Percentiles rank a stretch among this genome's conserved stretches.
phyloP scores from a whole-genome alignment of 768 basidiomycete genomes.

The Lentinula aciculospora region DNA sequence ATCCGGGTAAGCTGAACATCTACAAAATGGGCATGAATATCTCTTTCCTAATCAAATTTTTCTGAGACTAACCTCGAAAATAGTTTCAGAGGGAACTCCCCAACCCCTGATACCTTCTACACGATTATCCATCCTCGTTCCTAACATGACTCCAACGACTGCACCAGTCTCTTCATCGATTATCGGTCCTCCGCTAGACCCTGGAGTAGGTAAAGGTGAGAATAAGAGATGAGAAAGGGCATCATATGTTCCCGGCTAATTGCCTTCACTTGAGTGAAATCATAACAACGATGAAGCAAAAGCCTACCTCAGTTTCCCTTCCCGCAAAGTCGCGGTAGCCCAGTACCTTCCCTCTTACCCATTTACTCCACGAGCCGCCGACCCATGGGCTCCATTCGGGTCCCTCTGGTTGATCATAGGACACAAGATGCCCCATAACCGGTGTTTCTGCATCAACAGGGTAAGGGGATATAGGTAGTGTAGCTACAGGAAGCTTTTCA shows the following conservation, averaged over 20 bases:
- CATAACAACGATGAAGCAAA: neutral
- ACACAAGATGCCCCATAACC: constrained; percentile 51
- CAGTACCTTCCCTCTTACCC: constrained; percentile 43
- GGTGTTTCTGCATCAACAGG: constrained; percentile 40
- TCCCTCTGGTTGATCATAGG: constrained; percentile 30
- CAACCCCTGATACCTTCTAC: constrained; percentile 53
- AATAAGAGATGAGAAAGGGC: constrained; percentile 53
- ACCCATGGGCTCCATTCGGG: constrained; percentile 46
- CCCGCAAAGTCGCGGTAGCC: constrained; percentile 61
- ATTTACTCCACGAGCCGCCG: constrained; percentile 48
- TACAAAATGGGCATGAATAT: constrained; percentile 14
- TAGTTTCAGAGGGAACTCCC: constrained; percentile 57
- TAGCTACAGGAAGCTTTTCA: constrained; percentile 23
- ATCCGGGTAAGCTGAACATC: constrained; percentile 53
- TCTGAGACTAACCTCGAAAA: constrained; percentile 46
- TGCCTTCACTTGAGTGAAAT: neutral
- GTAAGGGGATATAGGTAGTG: constrained; percentile 61
- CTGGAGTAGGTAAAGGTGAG: constrained; percentile 48
- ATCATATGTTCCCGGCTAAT: constrained; percentile 65
- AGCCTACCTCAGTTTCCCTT: constrained; percentile 45
- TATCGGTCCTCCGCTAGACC: constrained; percentile 69
- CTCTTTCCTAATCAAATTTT: neutral
- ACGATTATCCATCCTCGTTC: constrained; percentile 50
- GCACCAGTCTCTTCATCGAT: constrained; percentile 55
- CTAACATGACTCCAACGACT: constrained; percentile 60